Base-by-base conservation (phyloP, 192 early-diverging fungal genomes). In the Coemansia brasiliensis region DNA sequence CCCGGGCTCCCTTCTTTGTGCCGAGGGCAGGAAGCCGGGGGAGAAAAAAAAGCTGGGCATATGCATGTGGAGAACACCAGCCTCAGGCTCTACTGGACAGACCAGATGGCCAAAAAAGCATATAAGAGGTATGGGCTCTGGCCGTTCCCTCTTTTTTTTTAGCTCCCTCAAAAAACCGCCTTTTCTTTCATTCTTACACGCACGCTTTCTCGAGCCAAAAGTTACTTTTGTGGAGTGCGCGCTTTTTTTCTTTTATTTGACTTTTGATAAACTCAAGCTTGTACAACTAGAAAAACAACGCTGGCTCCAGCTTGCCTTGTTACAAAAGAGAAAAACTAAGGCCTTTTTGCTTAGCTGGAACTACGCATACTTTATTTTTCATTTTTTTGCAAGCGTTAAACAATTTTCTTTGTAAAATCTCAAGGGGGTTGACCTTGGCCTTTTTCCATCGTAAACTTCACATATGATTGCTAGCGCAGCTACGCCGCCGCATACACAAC, bases 1-100 rank as follows among this genome's bases (percentile, higher is more conserved):
- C 32, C 32, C 32, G 32, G 32, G 37, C 52, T 53, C 55, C 52
- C 29, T 48, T 52, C 55, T 37, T 29, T 21, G 43, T 17, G 42
- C 43, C 46, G 46, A 21, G 41, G 42, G 52, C 35, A 15, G 32
- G 25, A 18, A 29, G 51, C 51, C 51, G 42, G 53, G 49, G 59
- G 41, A 44, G 42, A 27, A 43, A 51, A 42, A 17, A 40, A 41
- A 54, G 17, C 9, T 35, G 10, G 53, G 39, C 53, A 32, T 50
- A 18, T 24, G 67, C 67, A 61, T 61, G 59, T 42, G 48, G 42
- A 55, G 48, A 59, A 48, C 32, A 59, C 57, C 57, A 59, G 57
- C 57, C 57, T 59, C 57, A 59, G 44, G 43, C 56, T 57, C 56
- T 57, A 39, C 57, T 59, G 45, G 24, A 56, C 39, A 59, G 16